A percentile compares a stretch with the other conserved stretches of the same genome.
Conservation (phyloP, 768 basidiomycete species). For the Tylopilus vinaceipallidus region DNA sequence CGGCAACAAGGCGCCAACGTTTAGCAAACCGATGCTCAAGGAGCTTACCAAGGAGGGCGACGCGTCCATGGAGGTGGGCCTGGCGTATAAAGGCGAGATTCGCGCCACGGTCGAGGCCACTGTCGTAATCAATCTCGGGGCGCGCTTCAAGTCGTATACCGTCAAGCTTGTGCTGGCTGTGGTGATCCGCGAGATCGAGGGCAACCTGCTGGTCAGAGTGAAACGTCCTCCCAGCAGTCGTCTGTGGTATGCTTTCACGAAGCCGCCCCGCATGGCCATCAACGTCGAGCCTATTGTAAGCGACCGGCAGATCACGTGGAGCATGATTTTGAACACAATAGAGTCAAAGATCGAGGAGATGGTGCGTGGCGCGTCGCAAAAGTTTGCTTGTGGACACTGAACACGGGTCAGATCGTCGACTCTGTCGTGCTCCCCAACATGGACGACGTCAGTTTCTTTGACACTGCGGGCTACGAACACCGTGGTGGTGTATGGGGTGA, state of each 20-base stretch:
- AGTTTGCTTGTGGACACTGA: conserved; percentile 66
- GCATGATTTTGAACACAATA: conserved; percentile 86
- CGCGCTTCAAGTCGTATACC: conserved; percentile 82
- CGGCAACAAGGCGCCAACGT: conserved; percentile 77
- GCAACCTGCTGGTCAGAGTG: conserved; percentile 83
- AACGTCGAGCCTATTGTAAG: conserved; percentile 93
- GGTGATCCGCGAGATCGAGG: conserved; percentile 86
- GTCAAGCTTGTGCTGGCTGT: conserved; percentile 89
- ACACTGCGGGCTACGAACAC: conserved; percentile 58
- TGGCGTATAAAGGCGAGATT: conserved; percentile 84
- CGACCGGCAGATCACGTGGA: conserved; percentile 92
- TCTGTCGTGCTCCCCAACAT: conserved; percentile 95
- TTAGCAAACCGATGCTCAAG: conserved; percentile 98
- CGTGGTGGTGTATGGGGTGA: conserved; percentile 92
- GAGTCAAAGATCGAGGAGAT: conserved; percentile 87
- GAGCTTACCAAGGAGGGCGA: conserved; percentile 94
- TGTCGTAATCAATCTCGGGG: conserved; percentile 80
- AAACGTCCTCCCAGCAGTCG: conserved; percentile 96
- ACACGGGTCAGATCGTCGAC: conserved; percentile 72
- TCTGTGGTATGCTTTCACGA: conserved; percentile 92
- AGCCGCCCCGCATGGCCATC: conserved; percentile 82
- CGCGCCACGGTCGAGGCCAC: conserved; percentile 89
- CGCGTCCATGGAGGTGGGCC: conserved; percentile 82
- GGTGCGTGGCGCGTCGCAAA: conserved; percentile 43
- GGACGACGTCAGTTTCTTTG: conserved; percentile 97